Conservation (phyloP, 768 basidiomycete species). For the Pleurotus tuber-regium region DNA sequence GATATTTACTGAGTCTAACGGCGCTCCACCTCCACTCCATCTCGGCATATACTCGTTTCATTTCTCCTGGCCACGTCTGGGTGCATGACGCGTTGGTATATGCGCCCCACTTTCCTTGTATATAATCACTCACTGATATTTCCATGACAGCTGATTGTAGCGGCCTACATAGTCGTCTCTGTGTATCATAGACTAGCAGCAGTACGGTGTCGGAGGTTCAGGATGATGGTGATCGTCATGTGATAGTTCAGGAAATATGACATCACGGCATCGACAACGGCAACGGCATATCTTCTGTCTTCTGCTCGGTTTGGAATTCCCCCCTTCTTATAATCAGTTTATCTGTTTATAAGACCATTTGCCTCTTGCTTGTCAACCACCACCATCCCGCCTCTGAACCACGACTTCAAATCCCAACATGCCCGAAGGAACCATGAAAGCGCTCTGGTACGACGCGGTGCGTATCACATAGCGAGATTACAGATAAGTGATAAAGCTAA, state of each 20-base stretch:
- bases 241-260: conserved; percentile 3
- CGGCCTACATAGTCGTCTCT: too few species aligned
- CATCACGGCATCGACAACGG: conserved; percentile 10
- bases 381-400: not conserved
- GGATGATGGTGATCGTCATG: not conserved
- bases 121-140: too few species aligned
- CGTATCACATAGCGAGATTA: conserved; percentile 14
- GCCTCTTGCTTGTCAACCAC: not conserved
- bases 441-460: conserved; percentile 62
- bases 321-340: conserved; percentile 3
- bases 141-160: too few species aligned
- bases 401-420: conserved; percentile 24
- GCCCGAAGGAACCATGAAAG: conserved; percentile 60
- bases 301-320: conserved; percentile 8
- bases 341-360: not conserved
- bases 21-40: too few species aligned
- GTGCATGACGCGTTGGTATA: too few species aligned
- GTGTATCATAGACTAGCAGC: not conserved
- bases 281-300: not conserved
- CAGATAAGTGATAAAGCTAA: conserved; percentile 10
- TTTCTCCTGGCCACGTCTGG: too few species aligned
- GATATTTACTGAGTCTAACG: too few species aligned
- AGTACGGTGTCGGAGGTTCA: not conserved
- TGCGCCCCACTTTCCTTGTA: too few species aligned
- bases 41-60: too few species aligned